phyloP scores from a whole-genome alignment of 352 stramenopile genomes.

The Discostella stelligera region DNA sequence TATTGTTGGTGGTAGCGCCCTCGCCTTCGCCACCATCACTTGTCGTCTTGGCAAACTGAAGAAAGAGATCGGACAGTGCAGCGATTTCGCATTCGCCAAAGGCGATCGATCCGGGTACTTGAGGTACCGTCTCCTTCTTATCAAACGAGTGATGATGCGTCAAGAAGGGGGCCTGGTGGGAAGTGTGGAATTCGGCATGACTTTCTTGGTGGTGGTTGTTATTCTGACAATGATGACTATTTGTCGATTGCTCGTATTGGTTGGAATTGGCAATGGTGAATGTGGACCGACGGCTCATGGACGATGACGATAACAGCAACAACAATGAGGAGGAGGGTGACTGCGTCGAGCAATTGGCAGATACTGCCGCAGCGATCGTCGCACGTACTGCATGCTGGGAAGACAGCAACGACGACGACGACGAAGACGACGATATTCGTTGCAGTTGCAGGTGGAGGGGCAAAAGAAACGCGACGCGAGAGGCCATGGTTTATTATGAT shows the following conservation, averaged over 20 bases:
- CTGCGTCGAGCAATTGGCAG: background rate
- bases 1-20: background rate
- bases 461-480: conserved; percentile 4
- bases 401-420: background rate
- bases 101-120: conserved; percentile 47
- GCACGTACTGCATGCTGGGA: background rate
- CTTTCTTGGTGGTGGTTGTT: background rate
- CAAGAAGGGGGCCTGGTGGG: conserved; percentile 15
- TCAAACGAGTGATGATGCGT: conserved; percentile 12
- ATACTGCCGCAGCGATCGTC: background rate
- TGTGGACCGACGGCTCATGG: background rate
- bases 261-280: background rate
- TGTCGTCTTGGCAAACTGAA: conserved; percentile 58
- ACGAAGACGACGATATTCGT: background rate
- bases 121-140: background rate
- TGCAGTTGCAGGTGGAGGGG: conserved; percentile 5
- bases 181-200: conserved; percentile 25
- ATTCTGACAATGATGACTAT: background rate
- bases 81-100: conserved; percentile 72
- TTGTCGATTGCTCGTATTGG: background rate
- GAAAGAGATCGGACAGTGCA: conserved; percentile 71
- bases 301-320: background rate
- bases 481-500: background rate
- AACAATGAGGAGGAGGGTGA: too few relatives aligned
- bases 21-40: background rate